These are phyloP conservation scores for Emydomyces testavorans DNA, from an alignment of 2,329 filamentous ascomycete species.

Conservation along the genomic window DNA sequence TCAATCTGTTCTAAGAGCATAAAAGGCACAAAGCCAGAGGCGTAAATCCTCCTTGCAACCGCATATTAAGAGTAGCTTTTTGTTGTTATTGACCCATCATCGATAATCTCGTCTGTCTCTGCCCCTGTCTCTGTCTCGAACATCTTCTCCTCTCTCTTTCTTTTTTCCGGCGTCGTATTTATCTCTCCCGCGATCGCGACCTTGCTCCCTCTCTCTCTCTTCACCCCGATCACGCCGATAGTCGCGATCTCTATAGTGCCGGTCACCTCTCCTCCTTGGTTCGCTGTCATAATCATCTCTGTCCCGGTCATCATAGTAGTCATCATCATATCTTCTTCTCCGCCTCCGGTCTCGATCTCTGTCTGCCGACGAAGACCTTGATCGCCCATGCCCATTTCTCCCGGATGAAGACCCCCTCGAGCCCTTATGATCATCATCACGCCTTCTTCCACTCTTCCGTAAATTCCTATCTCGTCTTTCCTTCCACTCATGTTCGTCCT, in stretches of 20 bases:
- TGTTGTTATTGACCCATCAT: no score
- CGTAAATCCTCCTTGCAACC: no score
- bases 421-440: slow-evolving; percentile 25
- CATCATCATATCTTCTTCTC: slow-evolving; percentile 31
- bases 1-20: no score
- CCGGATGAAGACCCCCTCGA: slow-evolving; percentile 29
- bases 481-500: slow-evolving; percentile 35
- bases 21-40: no score
- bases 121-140: slow-evolving; percentile 14
- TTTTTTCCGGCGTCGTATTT: slow-evolving; percentile 19
- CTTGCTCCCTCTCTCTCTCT: slow-evolving; percentile 22
- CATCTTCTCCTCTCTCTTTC: slow-evolving; percentile 20
- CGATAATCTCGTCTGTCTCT: slow-evolving; percentile 10
- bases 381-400: slow-evolving; percentile 28
- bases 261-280: slow-evolving; percentile 24
- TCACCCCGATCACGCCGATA: slow-evolving; percentile 24
- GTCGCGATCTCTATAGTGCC: slow-evolving; percentile 24
- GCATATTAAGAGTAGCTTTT: no score
- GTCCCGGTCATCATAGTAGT: slow-evolving; percentile 20
- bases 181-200: slow-evolving; percentile 21
- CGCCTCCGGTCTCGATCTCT: slow-evolving; percentile 21
- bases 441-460: slow-evolving; percentile 28
- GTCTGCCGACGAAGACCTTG: slow-evolving; percentile 23
- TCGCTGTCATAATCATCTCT: slow-evolving; percentile 4
- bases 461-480: slow-evolving; percentile 37